Conservation (phyloP, 148 eudicot genomes). For the Mesembryanthemum crystallinum region DNA sequence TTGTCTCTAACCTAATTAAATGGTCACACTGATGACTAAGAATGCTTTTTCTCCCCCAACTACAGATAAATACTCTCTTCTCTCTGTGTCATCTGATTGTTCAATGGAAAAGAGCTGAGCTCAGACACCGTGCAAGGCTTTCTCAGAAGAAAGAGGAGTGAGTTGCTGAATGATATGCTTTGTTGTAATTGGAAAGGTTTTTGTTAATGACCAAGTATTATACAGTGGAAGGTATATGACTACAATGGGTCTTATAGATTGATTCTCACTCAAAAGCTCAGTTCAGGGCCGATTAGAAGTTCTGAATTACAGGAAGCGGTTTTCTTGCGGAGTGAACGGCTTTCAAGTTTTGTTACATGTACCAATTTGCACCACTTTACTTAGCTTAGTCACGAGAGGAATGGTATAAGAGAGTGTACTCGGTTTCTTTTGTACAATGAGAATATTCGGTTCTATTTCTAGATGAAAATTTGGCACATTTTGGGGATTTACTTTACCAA, state of each 20-base stretch:
- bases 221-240: neutral
- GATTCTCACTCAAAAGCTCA: neutral
- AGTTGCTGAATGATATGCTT: neutral
- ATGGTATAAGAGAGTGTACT: too few species aligned
- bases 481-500: too few species aligned
- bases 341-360: neutral
- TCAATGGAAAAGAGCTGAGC: slow-evolving; percentile 92
- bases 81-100: slow-evolving; percentile 72
- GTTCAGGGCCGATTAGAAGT: neutral
- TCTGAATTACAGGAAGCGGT: neutral
- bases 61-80: slow-evolving; percentile 84
- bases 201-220: neutral
- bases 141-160: slow-evolving; percentile 59
- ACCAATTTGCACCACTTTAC: neutral
- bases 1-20: neutral
- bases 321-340: neutral
- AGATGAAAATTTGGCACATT: too few species aligned
- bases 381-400: too few species aligned
- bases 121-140: slow-evolving; percentile 80
- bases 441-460: too few species aligned
- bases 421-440: too few species aligned
- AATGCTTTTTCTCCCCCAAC: neutral
- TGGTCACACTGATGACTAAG: neutral
- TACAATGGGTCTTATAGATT: neutral
- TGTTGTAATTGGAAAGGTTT: neutral